Evolutionary conservation across 768 basidiomycete species (phyloP).

Genomic region (Kwoniella dejecticola): DNA sequence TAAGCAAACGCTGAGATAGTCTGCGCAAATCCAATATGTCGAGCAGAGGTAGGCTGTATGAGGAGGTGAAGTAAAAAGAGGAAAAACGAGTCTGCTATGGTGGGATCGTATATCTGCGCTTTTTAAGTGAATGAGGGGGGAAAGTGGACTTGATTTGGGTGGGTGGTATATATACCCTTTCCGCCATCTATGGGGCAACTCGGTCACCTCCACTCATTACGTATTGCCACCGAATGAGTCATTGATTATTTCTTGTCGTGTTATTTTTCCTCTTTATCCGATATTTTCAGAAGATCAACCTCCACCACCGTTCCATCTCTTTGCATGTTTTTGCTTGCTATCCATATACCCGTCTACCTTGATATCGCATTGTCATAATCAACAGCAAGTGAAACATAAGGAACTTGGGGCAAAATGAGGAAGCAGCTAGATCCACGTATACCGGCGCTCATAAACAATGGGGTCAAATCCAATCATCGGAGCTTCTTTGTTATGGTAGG

Average conservation of each 20-base stretch:
- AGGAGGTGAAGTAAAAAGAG: not conserved
- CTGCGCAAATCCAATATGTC: no score
- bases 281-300: conserved; percentile 17
- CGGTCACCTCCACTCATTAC: not conserved
- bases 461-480: conserved; percentile 87
- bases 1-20: no score
- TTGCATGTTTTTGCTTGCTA: conserved; percentile 4
- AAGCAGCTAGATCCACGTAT: conserved; percentile 82
- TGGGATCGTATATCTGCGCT: not conserved
- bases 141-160: not conserved
- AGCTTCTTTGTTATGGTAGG: conserved; percentile 97
- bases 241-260: conserved; percentile 2
- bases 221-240: not conserved
- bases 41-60: no score
- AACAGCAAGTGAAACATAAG: no score
- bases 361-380: no score
- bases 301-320: conserved; percentile 3
- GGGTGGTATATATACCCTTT: conserved; percentile 8
- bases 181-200: conserved; percentile 2
- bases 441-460: conserved; percentile 86
- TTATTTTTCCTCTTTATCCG: conserved; percentile 24
- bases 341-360: no score
- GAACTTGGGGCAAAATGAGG: conserved; percentile 46
- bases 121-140: not conserved
- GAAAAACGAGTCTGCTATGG: not conserved